Conservation (phyloP, 805 yeast species). For the Candida mattraensis region DNA sequence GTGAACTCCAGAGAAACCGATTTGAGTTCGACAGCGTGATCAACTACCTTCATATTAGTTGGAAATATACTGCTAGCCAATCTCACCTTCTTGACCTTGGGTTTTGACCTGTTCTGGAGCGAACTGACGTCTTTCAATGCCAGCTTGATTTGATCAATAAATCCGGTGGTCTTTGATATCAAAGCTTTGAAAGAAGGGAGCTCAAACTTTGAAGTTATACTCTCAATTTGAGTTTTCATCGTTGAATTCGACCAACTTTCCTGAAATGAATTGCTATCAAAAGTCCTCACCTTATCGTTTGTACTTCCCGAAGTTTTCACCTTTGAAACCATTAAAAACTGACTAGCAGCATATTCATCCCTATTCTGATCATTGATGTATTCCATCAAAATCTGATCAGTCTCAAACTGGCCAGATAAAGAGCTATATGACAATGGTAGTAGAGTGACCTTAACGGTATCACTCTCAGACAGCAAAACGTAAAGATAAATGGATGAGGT, state of each 20-base stretch:
- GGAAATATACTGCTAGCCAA: slow-evolving; percentile 29
- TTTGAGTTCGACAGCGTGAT: slow-evolving; percentile 16
- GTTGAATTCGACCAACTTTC: slow-evolving; percentile 25
- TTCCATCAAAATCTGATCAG: slow-evolving; percentile 35
- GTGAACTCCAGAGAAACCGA: slow-evolving; percentile 15
- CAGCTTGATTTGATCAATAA: slow-evolving; percentile 6
- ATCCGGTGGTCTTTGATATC: slow-evolving; percentile 3
- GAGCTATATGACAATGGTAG: slow-evolving; percentile 48
- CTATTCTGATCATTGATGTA: slow-evolving; percentile 3
- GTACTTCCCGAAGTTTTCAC: slow-evolving; percentile 7
- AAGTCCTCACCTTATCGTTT: slow-evolving; percentile 20
- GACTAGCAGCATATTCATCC: slow-evolving; percentile 11
- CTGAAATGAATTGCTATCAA: slow-evolving; percentile 30
- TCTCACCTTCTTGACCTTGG: slow-evolving; percentile 17
- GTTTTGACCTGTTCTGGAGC: not conserved
- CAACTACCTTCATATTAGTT: slow-evolving; percentile 16
- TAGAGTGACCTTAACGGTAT: slow-evolving; percentile 29
- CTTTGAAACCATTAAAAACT: slow-evolving; percentile 28
- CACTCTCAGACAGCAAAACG: slow-evolving; percentile 22
- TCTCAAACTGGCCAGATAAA: slow-evolving; percentile 30
- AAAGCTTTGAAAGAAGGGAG: slow-evolving; percentile 30
- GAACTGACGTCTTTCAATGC: not conserved
- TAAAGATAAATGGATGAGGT: slow-evolving; percentile 38
- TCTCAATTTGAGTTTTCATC: slow-evolving; percentile 17
- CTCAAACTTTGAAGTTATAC: slow-evolving; percentile 31